Conservation (phyloP, 2,329 filamentous ascomycete species). For the Aspergillus novofumigatus region DNA sequence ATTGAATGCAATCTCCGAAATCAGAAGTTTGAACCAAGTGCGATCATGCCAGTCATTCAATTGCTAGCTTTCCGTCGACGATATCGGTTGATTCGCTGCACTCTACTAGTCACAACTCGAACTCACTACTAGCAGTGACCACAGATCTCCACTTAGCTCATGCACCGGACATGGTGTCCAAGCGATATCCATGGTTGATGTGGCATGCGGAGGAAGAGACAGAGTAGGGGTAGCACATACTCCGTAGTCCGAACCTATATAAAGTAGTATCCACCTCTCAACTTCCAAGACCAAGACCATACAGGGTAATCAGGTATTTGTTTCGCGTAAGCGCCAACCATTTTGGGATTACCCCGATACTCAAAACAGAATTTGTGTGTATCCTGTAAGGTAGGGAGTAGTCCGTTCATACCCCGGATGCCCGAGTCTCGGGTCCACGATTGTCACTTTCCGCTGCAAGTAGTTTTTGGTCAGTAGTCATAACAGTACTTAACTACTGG, state of each 20-base stretch:
- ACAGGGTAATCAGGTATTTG: neutral
- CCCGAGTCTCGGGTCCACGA: neutral
- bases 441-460: too few species aligned
- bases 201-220: too few species aligned
- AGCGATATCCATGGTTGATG: neutral
- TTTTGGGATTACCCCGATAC: neutral
- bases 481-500: neutral
- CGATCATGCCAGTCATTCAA: conserved; percentile 18
- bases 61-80: conserved; percentile 1
- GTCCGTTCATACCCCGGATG: neutral
- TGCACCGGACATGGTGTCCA: conserved; percentile 19
- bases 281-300: neutral
- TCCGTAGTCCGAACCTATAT: too few species aligned
- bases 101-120: neutral
- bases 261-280: too few species aligned
- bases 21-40: neutral
- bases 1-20: neutral
- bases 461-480: too few species aligned
- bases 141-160: conserved; percentile 23
- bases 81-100: conserved; percentile 1
- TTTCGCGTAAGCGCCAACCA: neutral
- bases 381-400: neutral
- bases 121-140: neutral
- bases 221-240: too few species aligned
- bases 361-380: neutral